phyloP scores from a whole-genome alignment of 306 rosid species.

The Arachis hypogaea region DNA sequence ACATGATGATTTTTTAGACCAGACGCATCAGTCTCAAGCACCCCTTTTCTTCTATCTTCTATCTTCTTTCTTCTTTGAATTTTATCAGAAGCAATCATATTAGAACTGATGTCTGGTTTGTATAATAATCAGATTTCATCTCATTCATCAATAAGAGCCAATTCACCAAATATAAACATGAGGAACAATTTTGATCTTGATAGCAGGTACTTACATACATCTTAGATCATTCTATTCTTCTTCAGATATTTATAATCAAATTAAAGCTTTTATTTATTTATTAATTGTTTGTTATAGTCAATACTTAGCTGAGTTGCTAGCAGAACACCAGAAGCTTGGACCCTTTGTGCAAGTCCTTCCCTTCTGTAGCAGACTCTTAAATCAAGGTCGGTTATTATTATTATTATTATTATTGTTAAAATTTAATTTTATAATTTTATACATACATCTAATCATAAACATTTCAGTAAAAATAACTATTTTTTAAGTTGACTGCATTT shows the following conservation, averaged over 20 bases:
- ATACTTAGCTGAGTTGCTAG: constrained; percentile 58
- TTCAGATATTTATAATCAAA: constrained; percentile 1
- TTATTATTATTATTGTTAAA: too few relatives aligned
- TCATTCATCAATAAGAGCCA: constrained; percentile 55
- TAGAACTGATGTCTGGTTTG: constrained; percentile 59
- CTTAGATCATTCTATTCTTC: constrained; percentile 11
- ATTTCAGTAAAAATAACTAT: too few relatives aligned
- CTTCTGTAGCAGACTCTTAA: constrained; percentile 58
- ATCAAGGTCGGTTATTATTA: constrained; percentile 48
- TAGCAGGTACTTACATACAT: constrained; percentile 35
- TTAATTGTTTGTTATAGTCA: constrained; percentile 45
- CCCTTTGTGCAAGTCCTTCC: constrained; percentile 68
- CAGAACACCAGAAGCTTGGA: constrained; percentile 61
- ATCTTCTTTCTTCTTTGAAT: constrained; percentile 27
- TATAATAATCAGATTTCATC: constrained; percentile 56
- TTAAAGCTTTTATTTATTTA: too few relatives aligned
- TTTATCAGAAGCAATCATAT: constrained; percentile 20
- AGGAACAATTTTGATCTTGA: constrained; percentile 58
- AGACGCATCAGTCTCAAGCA: constrained; percentile 16
- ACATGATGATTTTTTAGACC: constrained; percentile 26
- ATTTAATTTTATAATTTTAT: too few relatives aligned
- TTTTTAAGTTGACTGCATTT: too few relatives aligned
- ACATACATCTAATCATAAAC: too few relatives aligned
- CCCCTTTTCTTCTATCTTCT: constrained; percentile 20
- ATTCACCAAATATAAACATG: constrained; percentile 56